These are phyloP conservation scores for Firmiana major DNA, from an alignment of 345 rosid species.

Conservation along the genomic window DNA sequence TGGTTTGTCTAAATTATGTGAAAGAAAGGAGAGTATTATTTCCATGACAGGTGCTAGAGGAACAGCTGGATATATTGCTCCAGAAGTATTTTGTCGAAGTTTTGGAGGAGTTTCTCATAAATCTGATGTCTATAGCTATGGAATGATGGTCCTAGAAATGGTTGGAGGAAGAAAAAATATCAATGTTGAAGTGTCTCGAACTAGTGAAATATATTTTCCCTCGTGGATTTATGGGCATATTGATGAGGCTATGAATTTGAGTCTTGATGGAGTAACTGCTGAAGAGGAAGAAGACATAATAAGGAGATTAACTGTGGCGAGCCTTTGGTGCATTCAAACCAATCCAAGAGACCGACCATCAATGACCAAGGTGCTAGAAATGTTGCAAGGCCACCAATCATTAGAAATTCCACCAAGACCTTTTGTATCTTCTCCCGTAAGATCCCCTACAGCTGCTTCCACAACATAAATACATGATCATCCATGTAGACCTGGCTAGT, in stretches of 20 bases:
- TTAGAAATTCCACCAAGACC: conserved; percentile 28
- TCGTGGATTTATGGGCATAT: conserved; percentile 32
- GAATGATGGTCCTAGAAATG: conserved; percentile 45
- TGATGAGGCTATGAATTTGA: conserved; percentile 13
- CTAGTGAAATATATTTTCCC: conserved; percentile 38
- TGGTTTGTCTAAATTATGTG: conserved; percentile 45
- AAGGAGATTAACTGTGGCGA: conserved; percentile 30
- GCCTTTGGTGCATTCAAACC: conserved; percentile 37
- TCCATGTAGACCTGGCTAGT: no score
- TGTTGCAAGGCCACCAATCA: conserved; percentile 32
- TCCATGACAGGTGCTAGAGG: conserved; percentile 22
- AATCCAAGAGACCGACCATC: conserved; percentile 28
- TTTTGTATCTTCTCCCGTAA: conserved; percentile 5
- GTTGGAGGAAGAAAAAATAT: conserved; percentile 28
- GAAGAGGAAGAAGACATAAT: conserved; percentile 18
- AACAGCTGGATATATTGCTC: conserved; percentile 30
- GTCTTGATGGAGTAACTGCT: background rate
- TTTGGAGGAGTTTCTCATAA: conserved; percentile 41
- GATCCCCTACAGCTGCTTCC: background rate
- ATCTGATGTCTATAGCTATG: conserved; percentile 51
- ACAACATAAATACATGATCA: no score
- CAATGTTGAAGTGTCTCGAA: conserved; percentile 9
- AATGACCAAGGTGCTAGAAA: conserved; percentile 26
- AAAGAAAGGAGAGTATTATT: conserved; percentile 29
- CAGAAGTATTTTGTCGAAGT: conserved; percentile 30